Evolutionary conservation across 306 rosid species (phyloP).

Genomic region (Pyrus communis): DNA sequence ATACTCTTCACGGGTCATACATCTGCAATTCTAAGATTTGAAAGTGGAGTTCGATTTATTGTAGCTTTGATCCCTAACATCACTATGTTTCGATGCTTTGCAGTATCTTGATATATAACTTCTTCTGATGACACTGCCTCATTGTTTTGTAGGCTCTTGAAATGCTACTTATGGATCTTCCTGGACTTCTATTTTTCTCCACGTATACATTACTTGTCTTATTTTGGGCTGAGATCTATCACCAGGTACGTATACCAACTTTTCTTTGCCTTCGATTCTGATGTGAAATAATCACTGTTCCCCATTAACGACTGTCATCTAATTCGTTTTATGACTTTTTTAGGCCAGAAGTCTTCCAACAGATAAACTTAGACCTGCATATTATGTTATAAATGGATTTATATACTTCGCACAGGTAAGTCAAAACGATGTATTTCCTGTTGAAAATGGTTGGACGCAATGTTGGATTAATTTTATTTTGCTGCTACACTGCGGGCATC

Average conservation of each 20-base stretch:
- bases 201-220: constrained; percentile 68
- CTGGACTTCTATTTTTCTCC: constrained; percentile 78
- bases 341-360: constrained; percentile 74
- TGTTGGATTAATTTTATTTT: background rate
- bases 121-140: background rate
- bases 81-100: background rate
- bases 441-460: background rate
- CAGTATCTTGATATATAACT: background rate
- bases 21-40: too few species aligned
- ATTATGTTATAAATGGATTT: constrained; percentile 51
- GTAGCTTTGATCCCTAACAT: background rate
- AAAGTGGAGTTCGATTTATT: background rate
- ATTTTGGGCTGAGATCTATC: constrained; percentile 85
- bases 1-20: too few species aligned
- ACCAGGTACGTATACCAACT: constrained; percentile 61
- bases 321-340: constrained; percentile 15
- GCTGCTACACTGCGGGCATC: background rate
- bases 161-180: constrained; percentile 65
- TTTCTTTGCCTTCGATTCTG: background rate
- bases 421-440: background rate
- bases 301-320: background rate
- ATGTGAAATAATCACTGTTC: background rate
- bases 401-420: constrained; percentile 53
- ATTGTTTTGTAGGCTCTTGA: constrained; percentile 36
- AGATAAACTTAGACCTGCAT: constrained; percentile 55